Base-by-base conservation (phyloP, 2,329 filamentous ascomycete genomes). In the Cercospora sp. region DNA sequence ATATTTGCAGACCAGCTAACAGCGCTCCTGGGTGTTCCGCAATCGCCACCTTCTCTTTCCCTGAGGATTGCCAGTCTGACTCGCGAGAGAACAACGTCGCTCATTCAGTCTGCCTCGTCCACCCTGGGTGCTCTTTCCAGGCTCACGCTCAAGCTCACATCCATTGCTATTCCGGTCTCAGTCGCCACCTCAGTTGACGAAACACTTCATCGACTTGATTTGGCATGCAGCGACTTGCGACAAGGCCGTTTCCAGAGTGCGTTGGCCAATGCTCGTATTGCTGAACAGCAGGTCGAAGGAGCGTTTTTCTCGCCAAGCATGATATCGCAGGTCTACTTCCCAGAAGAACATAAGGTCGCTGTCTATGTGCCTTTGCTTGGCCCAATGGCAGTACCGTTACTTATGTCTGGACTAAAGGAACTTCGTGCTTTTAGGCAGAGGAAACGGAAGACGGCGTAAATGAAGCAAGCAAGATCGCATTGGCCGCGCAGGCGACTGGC, bases 251-350 rank as follows among this genome's bases (percentile, higher is more conserved):
- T 89, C 73, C 86, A 89, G 30, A 79, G 80, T 6, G 94, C 93
- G 0, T 82, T 99, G 45, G 87, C 90, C 70, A 89, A 94, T 77
- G 94, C 94, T 0, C 87, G 92, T 9, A 88, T 93, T 58, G 95
- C 95, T 5, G 94, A 97, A 80, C 87, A 88, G 2, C 93, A 96
- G 77, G 94, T 93, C 0, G 95, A 99, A 79, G 89, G 91, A 69
- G 94, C 94, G 0, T 99, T 99, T 80, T 99, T 99, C 74, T 95
- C 99, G 80, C 96, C 96, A 81, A 96, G 92, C 76, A 99, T 99
- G 95, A 51, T 99, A 12, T 95, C 94, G 0, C 95, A 98, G 81
- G 90, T 98, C 2, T 99, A 98, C 80, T 99, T 99, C 79, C 95
- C 95, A 0, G 95, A 99, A 76, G 95, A 99, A 81, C 95, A 99